Evolutionary conservation across 2,329 filamentous ascomycete species (phyloP), one percentile per base, ranked within the genome.

Genomic region (Talaromyces rugulosus): DNA sequence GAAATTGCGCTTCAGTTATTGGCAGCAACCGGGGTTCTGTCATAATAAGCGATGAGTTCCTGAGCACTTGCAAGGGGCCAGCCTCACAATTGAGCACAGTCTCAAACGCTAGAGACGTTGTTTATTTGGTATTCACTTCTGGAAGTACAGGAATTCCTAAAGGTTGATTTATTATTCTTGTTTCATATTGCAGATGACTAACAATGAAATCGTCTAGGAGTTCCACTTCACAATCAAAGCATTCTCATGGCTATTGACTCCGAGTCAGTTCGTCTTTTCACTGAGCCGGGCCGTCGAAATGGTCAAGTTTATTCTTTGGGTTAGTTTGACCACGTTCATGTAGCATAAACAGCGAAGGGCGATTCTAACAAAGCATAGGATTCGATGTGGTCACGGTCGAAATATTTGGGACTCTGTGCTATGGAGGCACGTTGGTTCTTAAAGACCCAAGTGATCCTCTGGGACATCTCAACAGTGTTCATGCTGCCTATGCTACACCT

Each of bases 341-440:
- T 14, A 8, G 8, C 16, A 40, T 40, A 40, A 40, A 40, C 11
- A 40, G 36, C 36, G 16, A 9, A 40, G 11, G 4, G 11, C 36
- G 16, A 14, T 14, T 40, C 5, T 40, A 14, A 40, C 36, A 40
- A 14, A 12, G 11, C 7, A 9, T 9, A 40, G 36, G 36, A 0
- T 81, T 81, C 59, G 79, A 81, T 65, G 77, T 74, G 9, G 73
- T 69, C 59, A 78, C 80, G 12, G 72, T 76, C 44, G 78, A 75
- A 59, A 71, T 75, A 1, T 77, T 79, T 59, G 75, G 74, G 0
- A 68, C 77, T 1, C 65, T 79, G 0, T 68, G 65, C 8, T 75
- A 77, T 61, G 78, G 77, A 0, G 51, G 40, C 31, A 63, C 62
- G 9, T 23, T 60, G 18, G 64, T 64, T 12, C 36, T 65, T 34